Evolutionary conservation across 441 rosid genomes (phyloP), one percentile per base, ranked within the genome.

Genomic region (Corymbia citriodora): DNA sequence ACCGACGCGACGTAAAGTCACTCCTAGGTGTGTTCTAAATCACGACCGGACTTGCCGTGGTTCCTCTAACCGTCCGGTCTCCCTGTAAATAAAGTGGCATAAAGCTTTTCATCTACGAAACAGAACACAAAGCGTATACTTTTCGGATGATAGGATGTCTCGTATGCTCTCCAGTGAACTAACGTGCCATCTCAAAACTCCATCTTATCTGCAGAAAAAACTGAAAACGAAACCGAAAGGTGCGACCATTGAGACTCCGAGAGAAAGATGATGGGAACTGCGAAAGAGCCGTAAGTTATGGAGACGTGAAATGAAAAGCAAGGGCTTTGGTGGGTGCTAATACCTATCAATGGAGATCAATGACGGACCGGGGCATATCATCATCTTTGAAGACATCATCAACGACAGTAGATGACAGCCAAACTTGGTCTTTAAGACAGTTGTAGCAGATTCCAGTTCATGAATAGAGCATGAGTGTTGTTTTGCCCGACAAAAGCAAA

Each of bases 331-430:
- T 40, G 85, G 52, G 52, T 0, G 85, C n/a, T 21, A 6, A 11
- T 19, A 79, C 45, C 52, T 79, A 21, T 79, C 85, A 23, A 40
- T 79, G 52, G 85, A 40, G 52, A 79, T 23, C 85, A 23, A 40
- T 79, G 85, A 45, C 52, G 23, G 85, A 74, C 29, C 14, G 0
- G 85, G 52, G 3, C 0, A 48, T 0, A 74, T 74, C 3, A 23
- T 23, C 85, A 0, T 74, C 52, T 40, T 74, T 74, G 21, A 74
- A 40, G n/a, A 40, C 50, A 40, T 0, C 85, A 7, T 40, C 9
- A 0, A 40, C 29, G 10, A 74, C 85, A 72, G 27, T 40, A 52
- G n/a, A 23, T 79, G 82, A 72, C 27, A 72, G 82, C 49, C 82
- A 40, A 79, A 79, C n/a, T 50, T 79, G 85, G 85, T 40, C 23